Evolutionary conservation across 2,329 filamentous ascomycete genomes (phyloP).

Genomic region (Aspergillus viridinutans): DNA sequence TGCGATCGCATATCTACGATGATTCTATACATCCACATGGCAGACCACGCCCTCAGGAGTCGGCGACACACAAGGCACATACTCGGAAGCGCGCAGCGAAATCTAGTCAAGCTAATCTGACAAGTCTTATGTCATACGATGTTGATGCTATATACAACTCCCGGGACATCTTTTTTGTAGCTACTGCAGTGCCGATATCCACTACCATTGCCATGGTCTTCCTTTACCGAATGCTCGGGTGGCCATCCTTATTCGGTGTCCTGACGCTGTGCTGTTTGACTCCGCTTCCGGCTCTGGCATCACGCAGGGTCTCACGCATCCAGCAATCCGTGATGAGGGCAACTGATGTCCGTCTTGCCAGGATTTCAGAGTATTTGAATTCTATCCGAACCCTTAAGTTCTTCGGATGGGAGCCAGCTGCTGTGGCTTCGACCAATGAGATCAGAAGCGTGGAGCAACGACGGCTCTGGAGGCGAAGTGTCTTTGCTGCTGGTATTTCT

Average conservation of each 20-base stretch:
- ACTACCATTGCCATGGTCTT: constrained; percentile 48
- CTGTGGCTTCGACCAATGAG: constrained; percentile 49
- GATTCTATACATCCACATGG: constrained; percentile 17
- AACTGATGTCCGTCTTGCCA: constrained; percentile 55
- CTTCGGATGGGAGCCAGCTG: constrained; percentile 56
- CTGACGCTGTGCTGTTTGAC: constrained; percentile 45
- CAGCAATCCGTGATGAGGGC: constrained; percentile 53
- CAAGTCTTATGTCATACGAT: constrained; percentile 58
- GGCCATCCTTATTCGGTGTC: constrained; percentile 53
- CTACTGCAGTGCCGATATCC: constrained; percentile 46
- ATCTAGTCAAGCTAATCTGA: constrained; percentile 49
- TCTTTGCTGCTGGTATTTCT: constrained; percentile 41
- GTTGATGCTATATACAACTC: constrained; percentile 53
- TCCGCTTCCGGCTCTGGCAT: constrained; percentile 50
- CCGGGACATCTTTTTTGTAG: constrained; percentile 49
- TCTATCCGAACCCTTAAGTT: constrained; percentile 59
- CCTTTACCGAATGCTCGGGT: constrained; percentile 54
- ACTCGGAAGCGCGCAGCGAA: constrained; percentile 24
- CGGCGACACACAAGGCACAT: constrained; percentile 2
- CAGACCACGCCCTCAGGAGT: constrained; percentile 5
- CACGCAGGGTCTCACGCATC: constrained; percentile 47
- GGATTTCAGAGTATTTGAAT: constrained; percentile 55
- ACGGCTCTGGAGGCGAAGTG: constrained; percentile 51
- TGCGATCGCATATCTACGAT: constrained; percentile 54
- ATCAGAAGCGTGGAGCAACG: constrained; percentile 51